Evolutionary conservation across 2,329 filamentous ascomycete genomes (phyloP), one percentile per base, ranked within the genome.

Genomic region (Fusarium fracticaudum): DNA sequence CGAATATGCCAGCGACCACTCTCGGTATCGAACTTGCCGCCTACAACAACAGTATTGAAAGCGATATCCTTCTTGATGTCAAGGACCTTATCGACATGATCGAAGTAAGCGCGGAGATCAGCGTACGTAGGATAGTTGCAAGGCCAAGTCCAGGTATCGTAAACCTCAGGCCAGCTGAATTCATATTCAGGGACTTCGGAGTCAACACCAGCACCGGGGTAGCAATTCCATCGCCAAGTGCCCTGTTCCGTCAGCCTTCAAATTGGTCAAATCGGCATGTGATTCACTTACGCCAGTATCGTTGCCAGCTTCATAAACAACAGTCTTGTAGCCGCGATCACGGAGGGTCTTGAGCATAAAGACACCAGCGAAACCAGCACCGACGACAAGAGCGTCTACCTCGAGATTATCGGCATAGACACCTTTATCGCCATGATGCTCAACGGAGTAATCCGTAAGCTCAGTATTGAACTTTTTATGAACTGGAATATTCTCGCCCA

Each of bases 81-180:
- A 12, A 90, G 74, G 9, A 87, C 84, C 64, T 87, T 87, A 61
- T 90, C 89, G 24, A 90, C 86, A 57, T 90, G 87, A 22, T 89
- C 85, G 76, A 92, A 92, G 78, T 92, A 92, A 8, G 79, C 77
- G 18, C 87, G 84, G 2, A 92, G 82, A 50, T 92, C 87, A 31
- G 83, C 71, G 31, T 85, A 87, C 17, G 80, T 84, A 2, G 89
- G 88, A 57, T 88, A 90, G 64, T 86, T 86, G 68, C 79, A 85
- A 0, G 83, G 81, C 87, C 89, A 92, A 41, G 83, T 89, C 89
- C 89, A 91, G 8, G 86, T 86, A 78, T 88, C 83, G 77, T 82
- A 88, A 2, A 86, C 82, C 66, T 87, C 85, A 14, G 87, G 87
- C 76, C 85, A 86, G 3, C 84, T 87, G 61, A 87, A 86, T 71